Percentiles rank a stretch among this genome's conserved stretches.
Evolutionary conservation across 1,139 yeast species (phyloP).

Genomic region (Yarrowia galli): DNA sequence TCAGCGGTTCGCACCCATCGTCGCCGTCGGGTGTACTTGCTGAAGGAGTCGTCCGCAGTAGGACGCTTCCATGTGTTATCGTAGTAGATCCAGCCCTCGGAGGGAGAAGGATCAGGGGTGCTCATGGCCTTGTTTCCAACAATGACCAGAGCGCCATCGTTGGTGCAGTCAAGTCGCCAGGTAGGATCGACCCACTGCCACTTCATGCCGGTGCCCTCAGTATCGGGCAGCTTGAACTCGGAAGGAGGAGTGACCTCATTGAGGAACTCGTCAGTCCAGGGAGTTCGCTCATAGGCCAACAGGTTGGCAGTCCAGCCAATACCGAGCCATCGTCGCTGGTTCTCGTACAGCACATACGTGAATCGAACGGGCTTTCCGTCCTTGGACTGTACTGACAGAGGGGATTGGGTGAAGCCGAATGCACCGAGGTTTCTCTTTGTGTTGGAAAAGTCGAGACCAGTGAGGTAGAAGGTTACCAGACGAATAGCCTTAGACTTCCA

Average conservation of each 20-base stretch:
- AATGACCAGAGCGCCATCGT: constrained; percentile 82
- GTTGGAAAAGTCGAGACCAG: constrained; percentile 85
- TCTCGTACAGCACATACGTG: constrained; percentile 92
- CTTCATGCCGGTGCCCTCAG: constrained; percentile 69
- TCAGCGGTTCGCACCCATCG: constrained; percentile 97
- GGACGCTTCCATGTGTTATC: constrained; percentile 97
- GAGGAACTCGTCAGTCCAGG: constrained; percentile 96
- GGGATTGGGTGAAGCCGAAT: constrained; percentile 35
- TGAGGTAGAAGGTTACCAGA: constrained; percentile 74
- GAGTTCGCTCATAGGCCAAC: constrained; percentile 88
- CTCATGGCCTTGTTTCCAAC: constrained; percentile 69
- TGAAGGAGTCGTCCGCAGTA: constrained; percentile 82
- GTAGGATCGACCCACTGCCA: constrained; percentile 97
- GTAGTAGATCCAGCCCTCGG: constrained; percentile 86
- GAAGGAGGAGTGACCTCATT: constrained; percentile 85
- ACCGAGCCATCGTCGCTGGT: constrained; percentile 97
- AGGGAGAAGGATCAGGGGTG: constrained; percentile 76
- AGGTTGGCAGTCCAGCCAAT: constrained; percentile 97
- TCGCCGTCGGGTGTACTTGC: constrained; percentile 91
- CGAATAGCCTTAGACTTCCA: constrained; percentile 84
- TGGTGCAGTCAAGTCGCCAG: constrained; percentile 89
- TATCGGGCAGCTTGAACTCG: constrained; percentile 78
- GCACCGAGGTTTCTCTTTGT: constrained; percentile 56
- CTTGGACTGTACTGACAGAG: constrained; percentile 56
- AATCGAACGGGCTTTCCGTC: constrained; percentile 77